Percentiles rank a stretch among this genome's conserved stretches.
Evolutionary conservation across 2,329 filamentous ascomycete species (phyloP).

Genomic region (Clarireedia monteithiana): DNA sequence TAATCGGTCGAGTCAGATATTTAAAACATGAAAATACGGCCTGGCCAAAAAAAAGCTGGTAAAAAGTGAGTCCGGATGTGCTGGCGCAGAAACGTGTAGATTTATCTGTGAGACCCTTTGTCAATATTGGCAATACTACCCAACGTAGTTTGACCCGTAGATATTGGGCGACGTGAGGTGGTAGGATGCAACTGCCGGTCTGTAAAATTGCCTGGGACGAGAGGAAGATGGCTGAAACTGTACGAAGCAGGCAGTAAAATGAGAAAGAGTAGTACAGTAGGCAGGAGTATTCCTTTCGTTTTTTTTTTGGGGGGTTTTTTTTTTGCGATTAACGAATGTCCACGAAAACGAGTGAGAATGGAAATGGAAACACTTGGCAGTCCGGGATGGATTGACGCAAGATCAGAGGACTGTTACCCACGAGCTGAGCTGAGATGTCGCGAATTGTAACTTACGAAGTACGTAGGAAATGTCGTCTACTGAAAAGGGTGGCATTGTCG

Average conservation of each 20-base stretch:
- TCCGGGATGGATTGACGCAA: neutral
- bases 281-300: neutral
- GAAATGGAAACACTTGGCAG: neutral
- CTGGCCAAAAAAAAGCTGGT: neutral
- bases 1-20: neutral
- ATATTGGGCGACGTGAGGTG: constrained; percentile 1
- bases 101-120: constrained; percentile 6
- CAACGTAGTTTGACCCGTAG: neutral
- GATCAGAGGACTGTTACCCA: neutral
- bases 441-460: neutral
- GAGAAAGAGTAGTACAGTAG: neutral
- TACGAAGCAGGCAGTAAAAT: neutral
- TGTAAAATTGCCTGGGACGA: neutral
- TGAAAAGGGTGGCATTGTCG: neutral
- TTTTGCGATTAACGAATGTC: neutral
- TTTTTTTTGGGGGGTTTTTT: neutral
- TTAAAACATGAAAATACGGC: neutral
- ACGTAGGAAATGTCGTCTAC: neutral
- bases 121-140: neutral
- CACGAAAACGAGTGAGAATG: neutral
- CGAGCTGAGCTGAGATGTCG: neutral
- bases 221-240: neutral
- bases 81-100: constrained; percentile 8
- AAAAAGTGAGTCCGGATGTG: constrained; percentile 2
- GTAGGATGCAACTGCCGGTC: neutral